These are phyloP conservation scores for Sarcocystis neurona DNA, from an alignment of 169 alveolate species.

Conservation along the genomic window DNA sequence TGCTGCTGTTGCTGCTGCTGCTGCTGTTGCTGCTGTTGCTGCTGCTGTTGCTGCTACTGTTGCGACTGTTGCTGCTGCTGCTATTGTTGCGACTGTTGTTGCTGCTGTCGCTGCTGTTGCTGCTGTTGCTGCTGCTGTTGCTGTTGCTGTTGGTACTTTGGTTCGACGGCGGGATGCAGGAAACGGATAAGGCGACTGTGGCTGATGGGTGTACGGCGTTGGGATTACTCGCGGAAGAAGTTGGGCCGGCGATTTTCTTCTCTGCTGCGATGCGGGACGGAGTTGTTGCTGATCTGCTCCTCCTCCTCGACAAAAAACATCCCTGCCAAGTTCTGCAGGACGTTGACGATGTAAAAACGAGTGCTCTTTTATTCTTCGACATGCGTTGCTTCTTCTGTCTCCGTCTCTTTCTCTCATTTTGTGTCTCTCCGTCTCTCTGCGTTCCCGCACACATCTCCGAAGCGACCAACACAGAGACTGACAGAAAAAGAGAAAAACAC, in stretches of 20 bases:
- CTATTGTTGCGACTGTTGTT: neutral
- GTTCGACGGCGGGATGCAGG: slow-evolving; percentile 25
- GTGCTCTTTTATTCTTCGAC: neutral
- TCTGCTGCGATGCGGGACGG: slow-evolving; percentile 18
- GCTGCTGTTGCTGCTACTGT: neutral
- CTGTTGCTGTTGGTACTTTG: neutral
- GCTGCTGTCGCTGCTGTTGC: neutral
- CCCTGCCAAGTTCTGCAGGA: slow-evolving; percentile 35
- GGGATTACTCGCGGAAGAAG: slow-evolving; percentile 28
- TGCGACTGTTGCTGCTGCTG: neutral
- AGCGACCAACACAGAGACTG: too few species aligned
- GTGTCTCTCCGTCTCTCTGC: neutral
- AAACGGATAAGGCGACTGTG: slow-evolving; percentile 44
- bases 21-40: neutral
- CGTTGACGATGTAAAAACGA: slow-evolving; percentile 24
- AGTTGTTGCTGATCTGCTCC: neutral
- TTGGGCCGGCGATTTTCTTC: slow-evolving; percentile 36
- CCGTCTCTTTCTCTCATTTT: neutral
- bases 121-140: neutral
- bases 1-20: slow-evolving; percentile 1
- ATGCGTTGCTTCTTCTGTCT: neutral
- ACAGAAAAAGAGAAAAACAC: too few species aligned
- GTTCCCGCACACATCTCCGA: neutral
- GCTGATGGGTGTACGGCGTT: slow-evolving; percentile 28
- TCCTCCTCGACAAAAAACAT: slow-evolving; percentile 11